Percentiles rank a stretch among this genome's conserved stretches.
Conservation (phyloP, 2,329 filamentous ascomycete species). For the Graphiopsis chlorocephala region DNA sequence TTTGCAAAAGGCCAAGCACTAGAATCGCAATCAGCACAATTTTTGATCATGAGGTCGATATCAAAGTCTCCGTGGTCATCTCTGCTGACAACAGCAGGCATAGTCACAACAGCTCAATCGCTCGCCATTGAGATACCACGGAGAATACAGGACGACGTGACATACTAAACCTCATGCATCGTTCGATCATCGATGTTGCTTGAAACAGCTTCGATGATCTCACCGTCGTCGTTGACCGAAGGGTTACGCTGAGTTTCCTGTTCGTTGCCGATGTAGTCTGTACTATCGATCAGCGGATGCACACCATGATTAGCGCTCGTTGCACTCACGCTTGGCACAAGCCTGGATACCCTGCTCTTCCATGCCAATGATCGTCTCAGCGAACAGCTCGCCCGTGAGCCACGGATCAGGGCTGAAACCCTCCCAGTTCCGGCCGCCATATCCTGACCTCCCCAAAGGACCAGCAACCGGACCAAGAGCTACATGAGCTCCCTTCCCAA, state of each 20-base stretch:
- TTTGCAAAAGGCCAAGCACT: constrained; percentile 32
- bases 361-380: constrained; percentile 43
- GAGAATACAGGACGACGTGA: neutral
- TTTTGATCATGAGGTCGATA: neutral
- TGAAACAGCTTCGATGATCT: constrained; percentile 35
- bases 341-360: constrained; percentile 42
- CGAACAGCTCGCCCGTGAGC: constrained; percentile 71
- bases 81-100: neutral
- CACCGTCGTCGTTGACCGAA: constrained; percentile 21
- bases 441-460: constrained; percentile 33
- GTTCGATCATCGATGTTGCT: constrained; percentile 54
- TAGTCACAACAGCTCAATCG: neutral
- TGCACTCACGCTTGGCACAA: constrained; percentile 50
- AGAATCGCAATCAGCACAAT: neutral
- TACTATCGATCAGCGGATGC: constrained; percentile 60
- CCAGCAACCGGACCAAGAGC: constrained; percentile 50
- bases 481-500: constrained; percentile 51
- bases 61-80: neutral
- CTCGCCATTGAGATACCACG: neutral
- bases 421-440: constrained; percentile 33
- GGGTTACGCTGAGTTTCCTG: constrained; percentile 35
- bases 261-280: constrained; percentile 55
- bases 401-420: constrained; percentile 51
- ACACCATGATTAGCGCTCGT: constrained; percentile 31
- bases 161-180: constrained; percentile 55